These are phyloP conservation scores for Cyberlindnera meyerae DNA, from an alignment of 805 yeast species.

Conservation along the genomic window DNA sequence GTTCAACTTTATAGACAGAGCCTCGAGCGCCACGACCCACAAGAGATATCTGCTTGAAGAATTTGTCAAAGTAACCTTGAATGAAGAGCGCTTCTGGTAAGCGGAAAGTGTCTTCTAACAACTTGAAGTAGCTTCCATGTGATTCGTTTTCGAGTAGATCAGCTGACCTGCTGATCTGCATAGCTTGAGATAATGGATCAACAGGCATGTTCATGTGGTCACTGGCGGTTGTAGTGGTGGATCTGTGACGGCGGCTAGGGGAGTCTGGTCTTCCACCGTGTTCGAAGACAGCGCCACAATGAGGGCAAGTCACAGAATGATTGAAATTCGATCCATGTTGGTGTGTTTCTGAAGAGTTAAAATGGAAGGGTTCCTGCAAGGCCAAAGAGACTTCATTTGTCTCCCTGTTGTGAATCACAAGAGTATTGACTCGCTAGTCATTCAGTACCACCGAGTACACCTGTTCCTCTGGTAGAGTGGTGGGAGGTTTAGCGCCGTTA, in stretches of 20 bases:
- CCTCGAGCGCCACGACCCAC: slow-evolving; percentile 86
- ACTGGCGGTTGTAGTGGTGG: not conserved
- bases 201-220: not conserved
- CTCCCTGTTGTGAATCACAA: slow-evolving; percentile 12
- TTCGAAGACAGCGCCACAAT: slow-evolving; percentile 12
- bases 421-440: slow-evolving; percentile 9
- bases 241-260: slow-evolving; percentile 1
- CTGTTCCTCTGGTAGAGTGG: slow-evolving; percentile 11
- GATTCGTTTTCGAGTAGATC: not conserved
- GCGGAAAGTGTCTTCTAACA: slow-evolving; percentile 16
- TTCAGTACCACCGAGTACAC: slow-evolving; percentile 16
- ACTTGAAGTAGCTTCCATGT: slow-evolving; percentile 20
- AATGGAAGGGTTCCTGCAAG: not conserved
- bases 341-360: not conserved
- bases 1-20: slow-evolving; percentile 78
- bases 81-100: slow-evolving; percentile 58
- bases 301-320: slow-evolving; percentile 10
- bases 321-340: not conserved
- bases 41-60: slow-evolving; percentile 55
- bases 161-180: not conserved
- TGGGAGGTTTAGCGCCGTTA: slow-evolving; percentile 3
- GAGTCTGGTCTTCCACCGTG: slow-evolving; percentile 1
- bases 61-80: slow-evolving; percentile 75
- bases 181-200: not conserved
- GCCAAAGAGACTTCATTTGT: slow-evolving; percentile 17